These are phyloP conservation scores for Cryphonectria radicalis DNA, from an alignment of 2,329 filamentous ascomycete genomes.

Conservation along the genomic window DNA sequence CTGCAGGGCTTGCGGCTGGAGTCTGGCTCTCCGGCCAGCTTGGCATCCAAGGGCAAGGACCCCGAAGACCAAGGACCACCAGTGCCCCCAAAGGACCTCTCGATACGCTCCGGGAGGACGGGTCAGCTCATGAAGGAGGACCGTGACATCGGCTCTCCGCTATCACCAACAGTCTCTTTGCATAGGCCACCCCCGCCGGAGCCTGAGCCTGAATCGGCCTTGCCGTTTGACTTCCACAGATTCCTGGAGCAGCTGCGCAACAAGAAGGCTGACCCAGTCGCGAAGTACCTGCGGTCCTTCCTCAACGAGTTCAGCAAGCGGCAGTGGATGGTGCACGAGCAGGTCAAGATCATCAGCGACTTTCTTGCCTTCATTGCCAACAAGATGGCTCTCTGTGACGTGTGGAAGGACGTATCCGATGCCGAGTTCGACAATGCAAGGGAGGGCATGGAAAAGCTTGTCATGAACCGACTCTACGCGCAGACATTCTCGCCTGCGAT, in stretches of 20 bases:
- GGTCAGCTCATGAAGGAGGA: conserved; percentile 44
- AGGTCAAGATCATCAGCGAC: conserved; percentile 98
- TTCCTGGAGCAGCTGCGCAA: conserved; percentile 96
- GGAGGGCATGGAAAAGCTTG: conserved; percentile 98
- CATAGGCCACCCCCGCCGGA: conserved; percentile 73
- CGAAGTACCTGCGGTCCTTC: conserved; percentile 93
- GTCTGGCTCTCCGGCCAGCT: conserved; percentile 44
- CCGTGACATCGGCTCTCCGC: conserved; percentile 43
- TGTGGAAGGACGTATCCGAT: conserved; percentile 94
- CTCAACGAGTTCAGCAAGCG: conserved; percentile 93
- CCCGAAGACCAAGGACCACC: conserved; percentile 57
- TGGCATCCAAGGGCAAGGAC: conserved; percentile 43
- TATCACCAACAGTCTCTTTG: conserved; percentile 54
- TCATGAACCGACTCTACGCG: conserved; percentile 95
- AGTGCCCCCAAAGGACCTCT: conserved; percentile 64
- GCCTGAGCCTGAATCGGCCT: conserved; percentile 76
- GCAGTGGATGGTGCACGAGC: conserved; percentile 99
- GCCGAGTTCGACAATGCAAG: conserved; percentile 97
- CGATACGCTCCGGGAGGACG: conserved; percentile 42
- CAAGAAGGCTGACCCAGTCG: conserved; percentile 96
- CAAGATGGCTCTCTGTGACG: conserved; percentile 96
- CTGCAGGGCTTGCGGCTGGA: conserved; percentile 49
- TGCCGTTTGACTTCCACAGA: conserved; percentile 96
- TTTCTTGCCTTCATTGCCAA: conserved; percentile 96
- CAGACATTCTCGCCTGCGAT: conserved; percentile 98